Evolutionary conservation across 768 basidiomycete species (phyloP), one percentile per base, ranked within the genome.

Genomic region (Mycena vitilis): DNA sequence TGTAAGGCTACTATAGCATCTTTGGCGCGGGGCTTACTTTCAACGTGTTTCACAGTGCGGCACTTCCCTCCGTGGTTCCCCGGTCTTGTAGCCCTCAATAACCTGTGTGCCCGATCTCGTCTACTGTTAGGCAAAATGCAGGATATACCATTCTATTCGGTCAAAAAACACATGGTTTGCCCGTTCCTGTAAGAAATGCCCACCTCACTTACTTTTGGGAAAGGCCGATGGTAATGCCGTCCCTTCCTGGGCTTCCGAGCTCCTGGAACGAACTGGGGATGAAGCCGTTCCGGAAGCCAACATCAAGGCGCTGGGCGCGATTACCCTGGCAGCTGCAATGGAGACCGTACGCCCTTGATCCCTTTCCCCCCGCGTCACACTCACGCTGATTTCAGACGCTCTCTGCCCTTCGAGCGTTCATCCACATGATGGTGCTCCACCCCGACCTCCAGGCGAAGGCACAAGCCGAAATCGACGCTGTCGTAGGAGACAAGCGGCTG

Each of bases 61-160:
- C 71, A 81, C 23, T 75, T 84, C 55, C 82, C 82, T 18, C 74
- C 77, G 22, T 83, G 82, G 82, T 73, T 82, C 61, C 82, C 82
- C 22, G 71, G 74, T 16, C 13, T 72, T 15, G 57, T 56, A 12
- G 71, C 68, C 16, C 62, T 72, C 16, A 69, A 72, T 36, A 42
- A 67, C 4, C 62, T 69, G 5, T 72, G 71, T 20, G 71, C 68
- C 16, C 40, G 69, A 47, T 72, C 71, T 20, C 68, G 68, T 18
- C 16, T 70, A 13, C 53, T 72, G 30, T 40, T 72, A 10, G 65
- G 59, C 10, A 69, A 64, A 51, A 68, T 71, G 63, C 67, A 69
- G 22, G 70, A 73, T 42, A 68, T 66, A 22, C 73, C 73, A 1
- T 69, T 71, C 56, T 63, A 66, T 25, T 65, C 69, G 12, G 70